Base-by-base conservation (phyloP, 2,329 filamentous ascomycete species). In the Fusarium hostae region DNA sequence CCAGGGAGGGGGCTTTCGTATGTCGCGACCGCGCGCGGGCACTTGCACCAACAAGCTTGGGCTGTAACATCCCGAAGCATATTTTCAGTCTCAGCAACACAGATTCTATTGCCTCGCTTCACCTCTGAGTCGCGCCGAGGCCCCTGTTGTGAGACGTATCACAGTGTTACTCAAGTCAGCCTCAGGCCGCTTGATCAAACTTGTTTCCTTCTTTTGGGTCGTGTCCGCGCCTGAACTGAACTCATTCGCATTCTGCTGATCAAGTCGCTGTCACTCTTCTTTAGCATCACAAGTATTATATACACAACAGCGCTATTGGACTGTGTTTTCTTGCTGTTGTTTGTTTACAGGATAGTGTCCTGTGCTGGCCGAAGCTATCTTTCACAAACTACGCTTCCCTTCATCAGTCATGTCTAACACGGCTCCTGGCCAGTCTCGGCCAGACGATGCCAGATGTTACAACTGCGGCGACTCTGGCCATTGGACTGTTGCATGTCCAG, bases 401-500 rank as follows among this genome's bases (percentile, higher is more conserved):
- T 44, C 41, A 24, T 44, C 28, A 32, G 51, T 52, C 57, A 82
- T 82, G 80, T 55, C 78, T 43, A 76, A 78, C 41, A 61, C 79
- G 58, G 65, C 73, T 52, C 66, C 77, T 59, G 75, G 75, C 64
- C 75, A 79, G 41, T 72, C 77, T 64, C 80, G 75, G 28, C 66
- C 79, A 32, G 79, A 82, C 48, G 80, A 82, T 63, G 74, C 81
- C 54, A 78, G 82, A 69, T 89, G 87, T 77, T 88, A 87, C 76
- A 88, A 88, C 74, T 89, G 87, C 72, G 86, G 86, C 57, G 76
- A 78, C 51, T 78, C 79, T 34, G 84, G 85, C 7, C 87, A 89
- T 75, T 88, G 86, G 81, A 80, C 85, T 16, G 79, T 87, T 57
- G 85, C 85, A 54, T 89, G 87, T 74, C 86, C 86, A 11, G 84